Conservation (phyloP, 2,329 filamentous ascomycete species). For the Trichophaea hybrida region DNA sequence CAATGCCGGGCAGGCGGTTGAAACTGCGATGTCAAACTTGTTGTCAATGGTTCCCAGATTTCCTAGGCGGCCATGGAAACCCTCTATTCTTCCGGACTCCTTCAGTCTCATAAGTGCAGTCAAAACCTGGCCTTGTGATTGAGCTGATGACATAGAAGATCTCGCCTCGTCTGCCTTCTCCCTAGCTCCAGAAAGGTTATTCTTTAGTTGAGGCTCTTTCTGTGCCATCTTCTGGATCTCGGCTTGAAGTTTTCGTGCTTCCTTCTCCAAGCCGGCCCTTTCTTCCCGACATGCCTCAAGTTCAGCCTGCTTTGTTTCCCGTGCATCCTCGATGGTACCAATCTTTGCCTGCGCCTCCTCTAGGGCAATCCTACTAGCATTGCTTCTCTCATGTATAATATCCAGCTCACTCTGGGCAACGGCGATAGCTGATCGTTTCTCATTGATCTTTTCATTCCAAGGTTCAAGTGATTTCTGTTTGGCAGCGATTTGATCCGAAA, state of each 20-base stretch:
- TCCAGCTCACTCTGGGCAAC: constrained; percentile 89
- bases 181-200: constrained; percentile 73
- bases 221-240: constrained; percentile 58
- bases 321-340: constrained; percentile 53
- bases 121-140: constrained; percentile 85
- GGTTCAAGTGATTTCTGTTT: constrained; percentile 93
- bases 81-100: constrained; percentile 90
- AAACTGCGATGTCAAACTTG: constrained; percentile 95
- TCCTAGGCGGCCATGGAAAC: constrained; percentile 87
- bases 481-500: constrained; percentile 78
- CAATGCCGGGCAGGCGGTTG: constrained; percentile 78
- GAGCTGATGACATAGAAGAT: constrained; percentile 74
- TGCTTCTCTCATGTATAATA: constrained; percentile 79
- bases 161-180: constrained; percentile 95
- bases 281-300: constrained; percentile 62
- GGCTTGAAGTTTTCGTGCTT: constrained; percentile 54
- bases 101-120: constrained; percentile 85
- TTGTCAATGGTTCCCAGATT: constrained; percentile 88
- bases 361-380: constrained; percentile 68
- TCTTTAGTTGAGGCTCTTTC: constrained; percentile 68
- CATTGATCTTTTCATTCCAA: constrained; percentile 93
- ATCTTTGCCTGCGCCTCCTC: constrained; percentile 75
- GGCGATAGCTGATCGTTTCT: constrained; percentile 85
- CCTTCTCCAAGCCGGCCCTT: constrained; percentile 57
- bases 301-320: constrained; percentile 55